Evolutionary conservation across 768 basidiomycete genomes (phyloP).

Genomic region (Trametes gibbosa): DNA sequence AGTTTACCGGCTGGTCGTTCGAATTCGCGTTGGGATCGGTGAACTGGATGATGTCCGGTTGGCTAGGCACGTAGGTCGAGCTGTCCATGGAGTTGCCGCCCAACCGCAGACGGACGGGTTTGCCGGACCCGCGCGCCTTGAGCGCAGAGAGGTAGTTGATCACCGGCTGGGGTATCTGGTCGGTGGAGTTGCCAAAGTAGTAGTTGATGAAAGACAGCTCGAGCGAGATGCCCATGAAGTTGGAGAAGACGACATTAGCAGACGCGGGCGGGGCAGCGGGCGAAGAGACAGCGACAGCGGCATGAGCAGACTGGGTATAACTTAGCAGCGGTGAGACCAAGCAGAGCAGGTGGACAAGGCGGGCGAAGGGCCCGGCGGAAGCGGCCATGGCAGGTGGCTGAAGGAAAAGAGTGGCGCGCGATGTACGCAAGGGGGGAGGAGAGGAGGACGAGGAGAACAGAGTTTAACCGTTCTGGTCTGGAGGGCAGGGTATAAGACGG

Average conservation of each 20-base stretch:
- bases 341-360: background rate
- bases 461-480: background rate
- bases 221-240: conserved; percentile 64
- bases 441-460: conserved; percentile 1
- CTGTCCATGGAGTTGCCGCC: conserved; percentile 48
- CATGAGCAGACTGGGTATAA: conserved; percentile 4
- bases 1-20: conserved; percentile 48
- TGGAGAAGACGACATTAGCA: conserved; percentile 41
- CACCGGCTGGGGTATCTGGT: conserved; percentile 49
- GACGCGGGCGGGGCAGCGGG: conserved; percentile 34
- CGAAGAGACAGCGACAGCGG: conserved; percentile 16
- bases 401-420: conserved; percentile 16
- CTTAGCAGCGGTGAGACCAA: background rate
- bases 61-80: conserved; percentile 42
- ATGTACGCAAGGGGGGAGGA: background rate
- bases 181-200: conserved; percentile 55
- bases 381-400: conserved; percentile 1
- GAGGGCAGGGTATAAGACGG: conserved; percentile 9
- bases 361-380: background rate
- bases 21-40: conserved; percentile 33
- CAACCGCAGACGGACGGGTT: conserved; percentile 45
- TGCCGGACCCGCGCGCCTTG: conserved; percentile 40
- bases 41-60: conserved; percentile 43
- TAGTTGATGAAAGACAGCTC: conserved; percentile 61
- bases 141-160: conserved; percentile 59